Evolutionary conservation across 2,329 filamentous ascomycete genomes (phyloP).

Genomic region (Fonsecaea monophora): DNA sequence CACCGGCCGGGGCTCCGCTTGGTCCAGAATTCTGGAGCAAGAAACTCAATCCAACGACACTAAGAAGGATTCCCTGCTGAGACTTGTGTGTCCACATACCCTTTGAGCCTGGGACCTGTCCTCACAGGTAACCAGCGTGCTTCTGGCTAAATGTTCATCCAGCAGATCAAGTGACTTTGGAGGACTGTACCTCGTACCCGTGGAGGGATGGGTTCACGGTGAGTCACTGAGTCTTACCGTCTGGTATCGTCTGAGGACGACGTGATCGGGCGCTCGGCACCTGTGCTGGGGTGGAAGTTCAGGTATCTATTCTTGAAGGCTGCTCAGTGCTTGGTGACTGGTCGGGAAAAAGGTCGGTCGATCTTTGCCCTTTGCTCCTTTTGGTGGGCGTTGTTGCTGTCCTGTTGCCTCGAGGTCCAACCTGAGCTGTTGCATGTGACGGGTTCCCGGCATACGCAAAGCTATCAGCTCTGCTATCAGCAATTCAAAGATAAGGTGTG

Average conservation of each 20-base stretch:
- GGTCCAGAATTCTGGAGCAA: constrained; percentile 8
- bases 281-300: neutral
- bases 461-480: neutral
- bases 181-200: neutral
- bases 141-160: constrained; percentile 10
- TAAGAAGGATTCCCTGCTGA: constrained; percentile 9
- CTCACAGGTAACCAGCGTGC: neutral
- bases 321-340: neutral
- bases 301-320: neutral
- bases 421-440: neutral
- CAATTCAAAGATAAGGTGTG: neutral
- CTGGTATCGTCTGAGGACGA: neutral
- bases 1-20: neutral
- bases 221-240: neutral
- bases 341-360: neutral
- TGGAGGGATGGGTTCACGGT: neutral
- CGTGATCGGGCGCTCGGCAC: neutral
- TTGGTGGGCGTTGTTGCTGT: neutral
- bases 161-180: constrained; percentile 2
- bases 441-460: neutral
- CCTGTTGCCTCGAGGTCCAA: neutral
- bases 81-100: neutral
- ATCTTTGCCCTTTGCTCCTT: neutral
- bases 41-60: neutral
- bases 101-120: neutral